Conservation (phyloP, 2,329 filamentous ascomycete genomes). For the Gaeumannomyces sp. region DNA sequence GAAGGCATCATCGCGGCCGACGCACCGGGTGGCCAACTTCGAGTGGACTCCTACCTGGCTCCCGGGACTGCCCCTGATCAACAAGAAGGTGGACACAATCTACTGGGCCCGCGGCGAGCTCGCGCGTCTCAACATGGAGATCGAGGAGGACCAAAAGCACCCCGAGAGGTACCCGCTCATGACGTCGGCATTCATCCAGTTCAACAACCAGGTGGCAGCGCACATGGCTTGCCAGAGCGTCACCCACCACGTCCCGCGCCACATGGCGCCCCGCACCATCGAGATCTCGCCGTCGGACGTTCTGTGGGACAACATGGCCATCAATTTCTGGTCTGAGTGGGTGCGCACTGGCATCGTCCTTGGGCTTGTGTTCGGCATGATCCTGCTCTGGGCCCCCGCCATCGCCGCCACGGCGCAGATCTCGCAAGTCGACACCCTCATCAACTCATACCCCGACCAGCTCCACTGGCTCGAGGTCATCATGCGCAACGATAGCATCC, state of each 20-base stretch:
- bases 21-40: constrained; percentile 65
- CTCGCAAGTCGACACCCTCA: constrained; percentile 68
- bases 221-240: constrained; percentile 97
- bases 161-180: constrained; percentile 83
- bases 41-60: constrained; percentile 59
- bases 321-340: constrained; percentile 90
- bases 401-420: constrained; percentile 82
- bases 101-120: constrained; percentile 84
- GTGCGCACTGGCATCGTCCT: constrained; percentile 62
- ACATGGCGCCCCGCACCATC: constrained; percentile 89
- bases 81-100: constrained; percentile 91
- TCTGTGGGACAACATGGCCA: constrained; percentile 95
- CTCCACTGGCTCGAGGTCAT: constrained; percentile 69
- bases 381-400: constrained; percentile 84
- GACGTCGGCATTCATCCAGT: constrained; percentile 97
- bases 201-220: constrained; percentile 94
- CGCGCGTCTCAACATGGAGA: constrained; percentile 82
- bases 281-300: constrained; percentile 92
- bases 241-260: constrained; percentile 83
- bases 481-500: constrained; percentile 47
- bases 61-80: constrained; percentile 69
- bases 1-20: constrained; percentile 74
- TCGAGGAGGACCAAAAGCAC: constrained; percentile 81
- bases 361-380: constrained; percentile 62
- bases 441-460: constrained; percentile 29